Evolutionary conservation across 1,284 basidiomycete genomes (phyloP), one percentile per base, ranked within the genome.

Genomic region (Cryptococcus jaspeensis): DNA sequence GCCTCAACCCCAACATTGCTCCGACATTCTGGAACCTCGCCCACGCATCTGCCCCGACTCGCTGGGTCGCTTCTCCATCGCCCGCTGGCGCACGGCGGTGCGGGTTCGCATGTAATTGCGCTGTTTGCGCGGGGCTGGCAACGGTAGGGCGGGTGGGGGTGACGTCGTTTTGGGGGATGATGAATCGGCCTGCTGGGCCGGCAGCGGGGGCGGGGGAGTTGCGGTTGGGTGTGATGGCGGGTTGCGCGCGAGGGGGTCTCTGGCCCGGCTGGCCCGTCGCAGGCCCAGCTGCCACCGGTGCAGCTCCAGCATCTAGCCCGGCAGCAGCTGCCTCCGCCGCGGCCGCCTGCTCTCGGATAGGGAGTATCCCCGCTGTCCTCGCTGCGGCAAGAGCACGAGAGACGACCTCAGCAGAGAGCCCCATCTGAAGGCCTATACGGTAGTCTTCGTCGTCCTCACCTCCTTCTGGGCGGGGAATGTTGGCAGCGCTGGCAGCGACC

Each of bases 361-460:
- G 49, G 12, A 53, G 28, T 18, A 60, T 60, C 20, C 61, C 61
- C 1, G 61, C 59, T 13, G 60, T 60, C 37, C 59, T 47, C 5
- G 36, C 58, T 40, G 22, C 60, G 52, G 58, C 58, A 7, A 53
- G 50, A 12, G 56, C 56, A 18, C 57, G 46, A 15, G 50, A 57
- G 42, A 53, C 61, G 1, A 54, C 53, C 35, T 63, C 62, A 13
- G 55, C 58, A 35, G 60, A 59, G 40, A 60, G 18, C 7, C 55
- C 59, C 59, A 60, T 60, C 50, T 60, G 55, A 28, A 55, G 28
- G 13, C 59, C 52, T n/a, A 57, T 36, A 16, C 44, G 47, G 43
- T 48, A 54, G 18, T 63, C 62, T 37, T 61, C 59, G 15, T 64
- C 62, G 23, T 64, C 62, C 5, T 61, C 59, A n/a, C 45, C 37